These are phyloP conservation scores for Erysimum cheiri DNA, from an alignment of 441 rosid genomes.

Conservation along the genomic window DNA sequence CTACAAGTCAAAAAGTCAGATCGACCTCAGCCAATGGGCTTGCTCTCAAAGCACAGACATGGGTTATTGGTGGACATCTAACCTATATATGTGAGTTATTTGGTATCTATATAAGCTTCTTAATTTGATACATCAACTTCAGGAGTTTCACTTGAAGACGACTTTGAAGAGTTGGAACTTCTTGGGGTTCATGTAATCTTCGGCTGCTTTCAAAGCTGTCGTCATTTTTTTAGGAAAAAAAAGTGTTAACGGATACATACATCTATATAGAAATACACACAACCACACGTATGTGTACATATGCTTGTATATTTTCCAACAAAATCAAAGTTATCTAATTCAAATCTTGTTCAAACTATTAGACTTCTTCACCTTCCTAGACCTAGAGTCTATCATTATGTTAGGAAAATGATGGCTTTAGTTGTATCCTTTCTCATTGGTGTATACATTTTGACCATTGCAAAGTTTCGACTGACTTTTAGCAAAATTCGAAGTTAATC, in stretches of 20 bases:
- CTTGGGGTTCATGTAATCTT: slow-evolving; percentile 37
- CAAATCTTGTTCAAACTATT: slow-evolving; percentile 31
- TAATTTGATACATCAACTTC: slow-evolving; percentile 33
- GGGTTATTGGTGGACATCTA: slow-evolving; percentile 35
- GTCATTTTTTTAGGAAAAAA: slow-evolving; percentile 24
- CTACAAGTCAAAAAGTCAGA: slow-evolving; percentile 37
- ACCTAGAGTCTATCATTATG: slow-evolving; percentile 4
- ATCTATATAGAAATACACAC: background rate
- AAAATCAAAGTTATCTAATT: slow-evolving; percentile 17
- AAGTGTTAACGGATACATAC: background rate
- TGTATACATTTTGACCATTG: slow-evolving; percentile 21
- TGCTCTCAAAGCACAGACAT: slow-evolving; percentile 30
- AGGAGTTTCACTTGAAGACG: slow-evolving; percentile 43
- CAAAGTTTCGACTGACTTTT: slow-evolving; percentile 16
- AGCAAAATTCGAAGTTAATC: background rate
- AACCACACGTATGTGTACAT: background rate
- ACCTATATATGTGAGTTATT: slow-evolving; percentile 9
- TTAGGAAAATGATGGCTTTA: slow-evolving; percentile 24
- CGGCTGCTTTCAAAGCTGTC: slow-evolving; percentile 32
- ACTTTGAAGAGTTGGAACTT: slow-evolving; percentile 38
- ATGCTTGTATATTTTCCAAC: slow-evolving; percentile 15
- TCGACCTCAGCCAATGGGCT: slow-evolving; percentile 40
- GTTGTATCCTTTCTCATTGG: slow-evolving; percentile 6
- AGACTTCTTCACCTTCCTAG: slow-evolving; percentile 24
- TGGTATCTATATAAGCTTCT: slow-evolving; percentile 25